Evolutionary conservation across 2,329 filamentous ascomycete species (phyloP).

Genomic region (Aspergillus unguis): DNA sequence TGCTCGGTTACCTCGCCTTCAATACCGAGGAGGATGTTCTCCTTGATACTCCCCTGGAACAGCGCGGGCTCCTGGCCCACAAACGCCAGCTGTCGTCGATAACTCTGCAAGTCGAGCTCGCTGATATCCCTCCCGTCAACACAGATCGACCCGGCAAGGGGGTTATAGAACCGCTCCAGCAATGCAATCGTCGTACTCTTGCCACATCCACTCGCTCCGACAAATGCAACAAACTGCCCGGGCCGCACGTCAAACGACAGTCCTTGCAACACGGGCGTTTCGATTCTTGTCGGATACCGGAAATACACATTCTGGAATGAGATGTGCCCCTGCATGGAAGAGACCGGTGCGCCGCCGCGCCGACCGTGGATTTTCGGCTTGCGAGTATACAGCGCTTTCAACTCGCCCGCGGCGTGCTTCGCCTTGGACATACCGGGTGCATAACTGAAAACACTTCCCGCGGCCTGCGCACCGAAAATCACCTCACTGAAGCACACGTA

Average conservation of each 20-base stretch:
- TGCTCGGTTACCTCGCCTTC: constrained; percentile 16
- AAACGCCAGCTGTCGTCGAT: constrained; percentile 62
- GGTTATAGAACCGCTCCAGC: constrained; percentile 65
- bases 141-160: constrained; percentile 59
- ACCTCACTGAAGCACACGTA: constrained; percentile 48
- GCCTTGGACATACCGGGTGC: constrained; percentile 27
- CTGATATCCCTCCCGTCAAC: constrained; percentile 61
- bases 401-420: constrained; percentile 42
- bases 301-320: constrained; percentile 46
- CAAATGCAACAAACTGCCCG: constrained; percentile 52
- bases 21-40: constrained; percentile 62
- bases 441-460: constrained; percentile 30
- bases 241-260: constrained; percentile 33
- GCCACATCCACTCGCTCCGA: constrained; percentile 53
- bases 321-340: constrained; percentile 43
- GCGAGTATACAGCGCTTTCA: constrained; percentile 40
- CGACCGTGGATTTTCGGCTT: constrained; percentile 47
- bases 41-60: constrained; percentile 63
- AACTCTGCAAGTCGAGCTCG: constrained; percentile 55
- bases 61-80: constrained; percentile 70
- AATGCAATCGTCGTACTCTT: constrained; percentile 63
- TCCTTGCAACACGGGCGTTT: constrained; percentile 17
- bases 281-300: constrained; percentile 21
- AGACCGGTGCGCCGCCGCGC: constrained; percentile 56
- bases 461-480: constrained; percentile 35